Base-by-base conservation (phyloP, 495 filamentous ascomycete species). In the Penicillium chermesinum region DNA sequence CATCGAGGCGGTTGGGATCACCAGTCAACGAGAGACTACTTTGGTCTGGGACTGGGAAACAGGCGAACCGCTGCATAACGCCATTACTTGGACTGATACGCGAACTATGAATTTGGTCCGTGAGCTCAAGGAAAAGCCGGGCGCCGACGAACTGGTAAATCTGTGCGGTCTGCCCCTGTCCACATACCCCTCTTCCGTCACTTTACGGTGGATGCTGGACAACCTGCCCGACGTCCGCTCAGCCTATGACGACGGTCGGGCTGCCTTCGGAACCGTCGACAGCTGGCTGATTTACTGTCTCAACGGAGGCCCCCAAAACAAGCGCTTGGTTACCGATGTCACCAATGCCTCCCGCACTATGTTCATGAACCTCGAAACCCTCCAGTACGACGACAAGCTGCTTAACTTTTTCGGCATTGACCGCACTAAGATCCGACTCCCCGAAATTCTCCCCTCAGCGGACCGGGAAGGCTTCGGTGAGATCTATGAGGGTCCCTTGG, bases 321-420 rank as follows among this genome's bases (percentile, higher is more conserved):
- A 78, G 40, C 62, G 87, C 38, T 81, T 87, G 52, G 87, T 97
- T 39, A 93, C 91, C 2, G 91, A 97, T 64, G 82, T 85, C 13
- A 94, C 89, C 39, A 97, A 97, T 64, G 91, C 91, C 21, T 93
- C 88, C 13, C 71, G 91, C 51, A 97, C 91, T 43, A 96, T 95
- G 91, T 95, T 96, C 66, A 90, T 95, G 83, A 93, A 96, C 66
- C 75, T 97, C 30, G 78, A 85, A 50, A 93, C 85, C 4, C 72
- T 94, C 21, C 70, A 95, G 58, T 97, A 96, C 62, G 89, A 94
- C 61, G 81, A 93, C 44, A 77, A 74, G 34, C 75, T 95, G 4
- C 74, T 97, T 38, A 70, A 81, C 16, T 97, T 94, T 71, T 96
- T 96, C 65, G 80, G 80, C 27, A 74, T 94, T 49, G 87, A 94